Conservation (phyloP, 305 asterid species). For the Solanum hybrid region DNA sequence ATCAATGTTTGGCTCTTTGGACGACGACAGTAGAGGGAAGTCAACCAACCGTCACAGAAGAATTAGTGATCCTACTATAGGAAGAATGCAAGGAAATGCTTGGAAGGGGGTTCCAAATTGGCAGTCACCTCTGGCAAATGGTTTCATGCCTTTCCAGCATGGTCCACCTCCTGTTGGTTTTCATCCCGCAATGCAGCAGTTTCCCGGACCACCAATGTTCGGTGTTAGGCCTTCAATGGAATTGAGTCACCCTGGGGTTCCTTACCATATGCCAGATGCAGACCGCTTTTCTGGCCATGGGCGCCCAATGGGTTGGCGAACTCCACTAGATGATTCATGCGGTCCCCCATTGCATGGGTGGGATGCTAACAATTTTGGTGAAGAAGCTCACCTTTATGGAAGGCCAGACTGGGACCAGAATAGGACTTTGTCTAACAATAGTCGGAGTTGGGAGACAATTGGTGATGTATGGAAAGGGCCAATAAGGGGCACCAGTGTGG, state of each 20-base stretch:
- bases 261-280: conserved; percentile 66
- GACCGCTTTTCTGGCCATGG: conserved; percentile 73
- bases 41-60: conserved; percentile 64
- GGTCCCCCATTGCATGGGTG: conserved; percentile 59
- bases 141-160: conserved; percentile 86
- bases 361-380: conserved; percentile 71
- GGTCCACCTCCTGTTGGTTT: conserved; percentile 70
- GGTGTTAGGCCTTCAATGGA: conserved; percentile 80
- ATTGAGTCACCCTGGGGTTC: conserved; percentile 53
- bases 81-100: conserved; percentile 68
- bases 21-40: conserved; percentile 68
- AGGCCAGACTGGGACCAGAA: conserved; percentile 74
- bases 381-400: conserved; percentile 66
- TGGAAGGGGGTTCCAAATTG: conserved; percentile 91
- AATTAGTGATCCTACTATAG: conserved; percentile 56
- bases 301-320: conserved; percentile 81
- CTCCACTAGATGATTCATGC: conserved; percentile 54
- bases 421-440: conserved; percentile 17
- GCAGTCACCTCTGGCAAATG: conserved; percentile 82
- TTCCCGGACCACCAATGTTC: conserved; percentile 64
- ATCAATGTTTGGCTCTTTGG: conserved; percentile 41
- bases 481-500: conserved; percentile 48
- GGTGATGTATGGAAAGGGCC: conserved; percentile 64
- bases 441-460: conserved; percentile 55
- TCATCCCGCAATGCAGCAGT: conserved; percentile 80